Evolutionary conservation across 2,329 filamentous ascomycete genomes (phyloP).

Genomic region (Pseudogymnoascus sp.): DNA sequence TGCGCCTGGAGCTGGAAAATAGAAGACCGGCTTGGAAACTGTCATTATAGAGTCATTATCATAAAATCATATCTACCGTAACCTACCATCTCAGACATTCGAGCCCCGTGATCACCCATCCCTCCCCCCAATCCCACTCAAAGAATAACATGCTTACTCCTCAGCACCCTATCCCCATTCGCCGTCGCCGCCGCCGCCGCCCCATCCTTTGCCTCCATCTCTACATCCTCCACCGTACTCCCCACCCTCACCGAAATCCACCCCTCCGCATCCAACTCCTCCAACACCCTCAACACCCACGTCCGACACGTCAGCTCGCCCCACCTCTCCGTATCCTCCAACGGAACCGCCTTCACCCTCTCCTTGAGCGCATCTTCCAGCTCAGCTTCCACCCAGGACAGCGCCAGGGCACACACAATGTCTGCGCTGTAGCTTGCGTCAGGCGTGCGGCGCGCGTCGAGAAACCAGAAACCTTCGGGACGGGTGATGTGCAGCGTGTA

Average conservation of each 20-base stretch:
- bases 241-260: background rate
- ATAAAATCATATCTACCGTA: background rate
- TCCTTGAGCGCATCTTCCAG: background rate
- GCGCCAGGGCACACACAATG: background rate
- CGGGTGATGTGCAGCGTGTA: background rate
- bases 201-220: background rate
- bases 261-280: background rate
- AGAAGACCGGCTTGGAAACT: background rate
- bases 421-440: background rate
- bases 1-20: background rate
- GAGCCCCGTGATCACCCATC: background rate
- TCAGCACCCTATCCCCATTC: background rate
- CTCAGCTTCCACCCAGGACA: background rate
- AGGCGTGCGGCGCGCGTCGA: background rate
- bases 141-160: background rate
- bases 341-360: background rate
- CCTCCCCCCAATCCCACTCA: background rate
- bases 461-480: background rate
- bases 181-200: background rate
- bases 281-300: background rate
- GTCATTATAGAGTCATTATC: background rate
- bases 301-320: background rate
- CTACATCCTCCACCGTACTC: conserved; percentile 3
- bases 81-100: too few species aligned
- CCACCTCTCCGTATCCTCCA: background rate